Percentiles rank a stretch among this genome's conserved stretches.
phyloP scores from a whole-genome alignment of 768 basidiomycete species.

The Hericium rajendrae region DNA sequence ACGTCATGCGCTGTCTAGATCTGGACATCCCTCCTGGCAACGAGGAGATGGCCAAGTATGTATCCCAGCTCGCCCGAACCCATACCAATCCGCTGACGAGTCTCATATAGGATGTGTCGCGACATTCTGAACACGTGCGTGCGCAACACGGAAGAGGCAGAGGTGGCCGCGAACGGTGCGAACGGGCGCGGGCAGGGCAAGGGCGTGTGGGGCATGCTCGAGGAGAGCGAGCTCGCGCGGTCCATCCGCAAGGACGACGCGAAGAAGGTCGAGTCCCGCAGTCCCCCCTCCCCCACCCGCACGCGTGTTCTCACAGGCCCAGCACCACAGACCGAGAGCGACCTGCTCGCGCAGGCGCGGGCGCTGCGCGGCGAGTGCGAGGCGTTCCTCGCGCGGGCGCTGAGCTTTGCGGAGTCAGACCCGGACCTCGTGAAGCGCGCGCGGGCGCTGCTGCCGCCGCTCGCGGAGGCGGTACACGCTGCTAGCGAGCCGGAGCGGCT shows the following conservation, averaged over 20 bases:
- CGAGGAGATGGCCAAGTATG: constrained; percentile 65
- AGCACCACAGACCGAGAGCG: constrained; percentile 28
- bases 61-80: neutral
- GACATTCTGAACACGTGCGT: constrained; percentile 88
- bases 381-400: constrained; percentile 15
- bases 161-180: constrained; percentile 24
- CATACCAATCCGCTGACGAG: neutral
- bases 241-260: constrained; percentile 52
- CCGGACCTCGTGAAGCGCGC: constrained; percentile 14
- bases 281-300: constrained; percentile 11
- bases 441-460: constrained; percentile 32
- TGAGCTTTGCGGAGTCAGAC: constrained; percentile 28
- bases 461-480: constrained; percentile 43
- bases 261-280: constrained; percentile 35
- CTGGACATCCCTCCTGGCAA: constrained; percentile 83
- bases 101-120: constrained; percentile 52
- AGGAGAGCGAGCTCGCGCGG: constrained; percentile 74
- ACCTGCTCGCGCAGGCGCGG: constrained; percentile 38
- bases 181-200: constrained; percentile 49
- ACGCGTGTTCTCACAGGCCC: constrained; percentile 10
- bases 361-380: constrained; percentile 22
- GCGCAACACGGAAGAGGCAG: constrained; percentile 87
- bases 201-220: constrained; percentile 79
- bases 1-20: constrained; percentile 85
- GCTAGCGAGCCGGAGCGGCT: constrained; percentile 51